These are phyloP conservation scores for Sergeia podlipaevii DNA, from an alignment of 208 protist genomes.

Conservation along the genomic window DNA sequence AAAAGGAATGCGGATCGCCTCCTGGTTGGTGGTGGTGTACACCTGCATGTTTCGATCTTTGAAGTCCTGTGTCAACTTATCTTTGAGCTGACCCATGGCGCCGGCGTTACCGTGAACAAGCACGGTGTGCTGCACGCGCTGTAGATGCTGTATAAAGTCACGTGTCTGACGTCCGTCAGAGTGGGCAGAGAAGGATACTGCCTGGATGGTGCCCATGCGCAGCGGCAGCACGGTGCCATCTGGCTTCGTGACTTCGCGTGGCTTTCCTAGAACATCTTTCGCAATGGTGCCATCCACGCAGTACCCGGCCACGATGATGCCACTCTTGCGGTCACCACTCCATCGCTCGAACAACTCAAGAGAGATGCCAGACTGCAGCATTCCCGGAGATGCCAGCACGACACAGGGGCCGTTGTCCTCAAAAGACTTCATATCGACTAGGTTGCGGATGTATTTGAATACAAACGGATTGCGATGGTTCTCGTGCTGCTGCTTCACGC, in stretches of 20 bases:
- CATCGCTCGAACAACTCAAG: constrained; percentile 98
- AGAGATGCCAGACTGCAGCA: constrained; percentile 97
- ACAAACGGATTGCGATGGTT: constrained; percentile 96
- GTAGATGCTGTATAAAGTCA: constrained; percentile 84
- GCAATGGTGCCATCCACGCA: constrained; percentile 97
- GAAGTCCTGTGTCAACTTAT: constrained; percentile 89
- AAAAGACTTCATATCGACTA: constrained; percentile 90
- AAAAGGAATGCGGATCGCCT: constrained; percentile 94
- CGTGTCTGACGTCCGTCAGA: constrained; percentile 93
- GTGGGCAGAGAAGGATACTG: constrained; percentile 98
- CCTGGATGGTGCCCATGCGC: constrained; percentile 89
- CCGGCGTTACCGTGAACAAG: constrained; percentile 96
- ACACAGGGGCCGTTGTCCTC: constrained; percentile 94
- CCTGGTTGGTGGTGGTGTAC: constrained; percentile 93
- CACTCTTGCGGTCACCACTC: constrained; percentile 95
- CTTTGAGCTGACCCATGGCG: constrained; percentile 93
- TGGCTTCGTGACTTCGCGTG: constrained; percentile 86
- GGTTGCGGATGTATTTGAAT: constrained; percentile 96
- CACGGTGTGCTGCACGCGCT: constrained; percentile 84
- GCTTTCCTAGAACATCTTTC: constrained; percentile 85
- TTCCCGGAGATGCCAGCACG: constrained; percentile 95
- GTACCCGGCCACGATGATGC: constrained; percentile 97
- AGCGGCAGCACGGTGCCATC: constrained; percentile 89
- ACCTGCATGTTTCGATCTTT: constrained; percentile 71
- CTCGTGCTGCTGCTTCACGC: constrained; percentile 90